Base-by-base conservation (phyloP, 768 basidiomycete species). In the Grammothele lineata region DNA sequence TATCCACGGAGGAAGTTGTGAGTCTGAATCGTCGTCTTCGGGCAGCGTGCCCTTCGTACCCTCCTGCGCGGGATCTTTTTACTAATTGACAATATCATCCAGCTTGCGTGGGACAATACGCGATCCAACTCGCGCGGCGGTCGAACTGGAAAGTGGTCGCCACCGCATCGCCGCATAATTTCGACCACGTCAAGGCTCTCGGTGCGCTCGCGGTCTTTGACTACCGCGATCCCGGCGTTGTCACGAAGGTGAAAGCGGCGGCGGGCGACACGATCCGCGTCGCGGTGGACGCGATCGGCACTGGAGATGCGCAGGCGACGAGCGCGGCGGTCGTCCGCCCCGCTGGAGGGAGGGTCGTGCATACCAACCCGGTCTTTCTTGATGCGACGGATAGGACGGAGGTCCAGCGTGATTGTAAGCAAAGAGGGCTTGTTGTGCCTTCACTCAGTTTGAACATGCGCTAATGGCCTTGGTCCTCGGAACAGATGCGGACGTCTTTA, bases 131-230 rank as follows among this genome's bases (percentile, higher is more conserved):
- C 21, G 65, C 63, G 14, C 58, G 61, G 30, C 45, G 61, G 10
- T 41, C 59, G 1, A 64, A 64, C 3, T 55, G 55, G 46, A 59
- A 61, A 40, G 65, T 69, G 41, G 53, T 68, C 37, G 58, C 67
- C 8, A 60, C 61, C 22, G 59, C 63, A 24, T 70, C 69, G 2
- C 60, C 61, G 9, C 54, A 59, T 19, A 66, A 68, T 35, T 63
- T 60, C 46, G 66, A 66, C 19, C 59, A 70, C 18, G 57, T 67
- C 48, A 67, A 66, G 51, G 50, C 59, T 1, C 58, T 66, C 46
- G 71, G 71, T 11, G 70, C 71, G 10, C 63, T 66, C 47, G 57
- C 57, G n/a, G 66, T 67, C 18, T 48, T 62, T 37, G 55, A 64
- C 48, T 57, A 62, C 35, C 40, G 48, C 25, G 62, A 59, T 22